Conservation (phyloP, 768 basidiomycete genomes). For the Sarcomyxa edulis region DNA sequence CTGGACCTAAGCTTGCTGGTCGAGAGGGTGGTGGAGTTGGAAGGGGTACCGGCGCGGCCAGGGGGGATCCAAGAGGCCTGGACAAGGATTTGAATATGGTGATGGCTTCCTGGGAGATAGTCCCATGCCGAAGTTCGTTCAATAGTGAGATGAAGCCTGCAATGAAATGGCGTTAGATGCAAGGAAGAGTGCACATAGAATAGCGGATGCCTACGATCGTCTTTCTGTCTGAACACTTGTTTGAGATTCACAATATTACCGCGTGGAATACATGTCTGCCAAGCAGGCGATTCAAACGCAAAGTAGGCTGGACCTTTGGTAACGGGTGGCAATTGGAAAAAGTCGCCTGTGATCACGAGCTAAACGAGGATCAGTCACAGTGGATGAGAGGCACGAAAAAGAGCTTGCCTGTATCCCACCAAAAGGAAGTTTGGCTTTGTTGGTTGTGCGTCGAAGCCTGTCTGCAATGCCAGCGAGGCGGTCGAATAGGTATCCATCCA, state of each 20-base stretch:
- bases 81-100: conserved; percentile 14
- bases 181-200: neutral
- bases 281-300: conserved; percentile 66
- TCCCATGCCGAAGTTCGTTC: conserved; percentile 71
- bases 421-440: conserved; percentile 59
- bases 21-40: neutral
- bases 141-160: conserved; percentile 66
- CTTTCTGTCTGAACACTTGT: conserved; percentile 75
- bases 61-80: conserved; percentile 9
- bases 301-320: conserved; percentile 51
- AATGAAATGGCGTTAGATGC: neutral
- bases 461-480: conserved; percentile 59
- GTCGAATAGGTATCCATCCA: conserved; percentile 70
- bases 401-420: conserved; percentile 66
- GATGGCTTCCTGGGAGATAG: conserved; percentile 18
- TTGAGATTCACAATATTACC: conserved; percentile 58
- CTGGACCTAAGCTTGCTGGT: too few relatives aligned
- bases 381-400: neutral
- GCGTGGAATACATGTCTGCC: conserved; percentile 46
- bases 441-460: conserved; percentile 38
- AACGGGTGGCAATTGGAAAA: conserved; percentile 82
- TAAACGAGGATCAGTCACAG: conserved; percentile 16
- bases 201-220: conserved; percentile 41
- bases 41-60: too few relatives aligned
- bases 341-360: conserved; percentile 77